Percentiles rank a stretch among this genome's conserved stretches.
These are phyloP conservation scores for Lophiotrema nucula DNA, from an alignment of 495 filamentous ascomycete species.

Conservation along the genomic window DNA sequence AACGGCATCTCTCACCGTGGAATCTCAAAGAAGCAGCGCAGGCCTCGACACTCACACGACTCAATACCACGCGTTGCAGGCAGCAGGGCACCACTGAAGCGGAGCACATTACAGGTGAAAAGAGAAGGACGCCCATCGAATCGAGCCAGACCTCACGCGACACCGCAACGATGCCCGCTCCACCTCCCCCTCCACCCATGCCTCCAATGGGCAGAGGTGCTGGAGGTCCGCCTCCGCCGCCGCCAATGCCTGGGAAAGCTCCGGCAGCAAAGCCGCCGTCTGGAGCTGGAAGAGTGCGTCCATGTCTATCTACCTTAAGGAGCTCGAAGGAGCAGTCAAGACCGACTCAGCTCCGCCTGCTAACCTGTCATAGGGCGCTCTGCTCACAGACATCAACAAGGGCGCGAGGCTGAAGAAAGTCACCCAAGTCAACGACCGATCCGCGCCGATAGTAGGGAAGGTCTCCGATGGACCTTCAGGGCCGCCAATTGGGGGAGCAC, in stretches of 20 bases:
- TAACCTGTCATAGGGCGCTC: conserved; percentile 63
- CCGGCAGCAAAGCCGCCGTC: conserved; percentile 50
- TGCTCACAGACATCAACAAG: conserved; percentile 87
- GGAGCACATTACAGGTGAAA: not conserved
- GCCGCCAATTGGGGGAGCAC: conserved; percentile 67
- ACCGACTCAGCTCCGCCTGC: too few relatives aligned
- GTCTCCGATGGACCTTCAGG: conserved; percentile 56
- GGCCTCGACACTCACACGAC: not conserved
- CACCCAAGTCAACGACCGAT: conserved; percentile 79
- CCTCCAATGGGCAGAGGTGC: conserved; percentile 46
- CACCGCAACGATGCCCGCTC: conserved; percentile 67
- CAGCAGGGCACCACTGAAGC: conserved; percentile 1
- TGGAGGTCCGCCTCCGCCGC: conserved; percentile 65
- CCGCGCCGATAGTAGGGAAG: conserved; percentile 68
- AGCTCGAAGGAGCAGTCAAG: conserved; percentile 4
- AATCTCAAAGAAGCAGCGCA: conserved; percentile 21
- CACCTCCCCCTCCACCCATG: conserved; percentile 66
- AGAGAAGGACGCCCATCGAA: conserved; percentile 10
- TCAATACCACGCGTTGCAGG: conserved; percentile 17
- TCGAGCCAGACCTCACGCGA: conserved; percentile 10
- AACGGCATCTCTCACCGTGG: not conserved
- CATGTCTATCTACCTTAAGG: not conserved
- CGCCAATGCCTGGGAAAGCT: conserved; percentile 46
- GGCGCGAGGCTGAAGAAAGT: conserved; percentile 81
- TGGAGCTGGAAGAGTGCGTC: conserved; percentile 55